A percentile compares a stretch with the other conserved stretches of the same genome.
Conservation (phyloP, 495 filamentous ascomycete species). For the Penicillium subrubescens region DNA sequence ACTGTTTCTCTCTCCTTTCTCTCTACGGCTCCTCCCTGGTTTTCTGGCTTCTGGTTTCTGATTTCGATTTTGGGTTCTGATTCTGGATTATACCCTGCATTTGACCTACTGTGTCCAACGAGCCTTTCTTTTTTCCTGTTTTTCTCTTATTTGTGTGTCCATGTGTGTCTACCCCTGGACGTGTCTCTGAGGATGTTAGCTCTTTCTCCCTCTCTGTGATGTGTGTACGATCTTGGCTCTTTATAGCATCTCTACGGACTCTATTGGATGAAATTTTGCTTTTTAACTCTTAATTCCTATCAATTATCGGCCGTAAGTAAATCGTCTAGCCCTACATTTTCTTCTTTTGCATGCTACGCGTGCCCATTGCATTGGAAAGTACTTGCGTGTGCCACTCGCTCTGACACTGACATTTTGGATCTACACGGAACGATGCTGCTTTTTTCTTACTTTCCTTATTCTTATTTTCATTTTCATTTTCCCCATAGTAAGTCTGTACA, state of each 20-base stretch:
- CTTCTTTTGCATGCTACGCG: not conserved
- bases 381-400: slow-evolving; percentile 13
- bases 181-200: slow-evolving; percentile 28
- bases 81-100: slow-evolving; percentile 36
- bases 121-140: slow-evolving; percentile 4
- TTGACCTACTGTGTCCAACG: slow-evolving; percentile 12
- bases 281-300: slow-evolving; percentile 1
- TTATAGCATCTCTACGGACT: slow-evolving; percentile 27
- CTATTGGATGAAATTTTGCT: slow-evolving; percentile 22
- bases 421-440: slow-evolving; percentile 1
- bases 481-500: not conserved
- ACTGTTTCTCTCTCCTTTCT: slow-evolving; percentile 6
- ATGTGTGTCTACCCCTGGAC: not conserved
- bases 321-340: not conserved
- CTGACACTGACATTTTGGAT: slow-evolving; percentile 1
- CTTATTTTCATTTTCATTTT: not conserved
- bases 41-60: not conserved
- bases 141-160: not conserved
- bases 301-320: not conserved
- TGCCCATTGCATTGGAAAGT: slow-evolving; percentile 5
- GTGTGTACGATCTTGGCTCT: slow-evolving; percentile 35
- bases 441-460: not conserved
- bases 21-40: not conserved
- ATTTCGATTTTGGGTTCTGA: not conserved
- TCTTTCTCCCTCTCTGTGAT: slow-evolving; percentile 20